Evolutionary conservation across 805 yeast species (phyloP).

Genomic region (Groenewaldozyma salmanticensis): DNA sequence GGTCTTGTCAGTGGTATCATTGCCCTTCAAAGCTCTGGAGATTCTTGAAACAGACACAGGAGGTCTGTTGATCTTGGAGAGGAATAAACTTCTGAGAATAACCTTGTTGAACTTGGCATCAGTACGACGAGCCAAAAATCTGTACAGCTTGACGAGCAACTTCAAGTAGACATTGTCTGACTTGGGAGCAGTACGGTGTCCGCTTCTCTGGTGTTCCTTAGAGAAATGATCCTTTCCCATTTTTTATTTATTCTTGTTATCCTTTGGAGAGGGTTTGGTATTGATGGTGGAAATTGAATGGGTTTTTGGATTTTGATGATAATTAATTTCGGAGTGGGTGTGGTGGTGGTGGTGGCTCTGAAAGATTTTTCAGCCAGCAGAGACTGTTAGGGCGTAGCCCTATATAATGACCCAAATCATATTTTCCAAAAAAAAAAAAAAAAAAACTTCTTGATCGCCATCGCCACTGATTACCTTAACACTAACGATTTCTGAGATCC

Average conservation of each 20-base stretch:
- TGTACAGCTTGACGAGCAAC: slow-evolving; percentile 94
- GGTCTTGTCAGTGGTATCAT: slow-evolving; percentile 83
- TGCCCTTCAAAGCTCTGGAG: slow-evolving; percentile 69
- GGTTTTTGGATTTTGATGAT: slow-evolving; percentile 4
- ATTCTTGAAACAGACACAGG: slow-evolving; percentile 96
- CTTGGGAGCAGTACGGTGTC: slow-evolving; percentile 99
- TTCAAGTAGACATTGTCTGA: slow-evolving; percentile 98
- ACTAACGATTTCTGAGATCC: too few species aligned
- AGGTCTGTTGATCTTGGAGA: slow-evolving; percentile 98
- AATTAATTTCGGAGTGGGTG: neutral
- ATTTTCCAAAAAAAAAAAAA: too few species aligned
- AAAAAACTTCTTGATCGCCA: too few species aligned
- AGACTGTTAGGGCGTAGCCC: neutral
- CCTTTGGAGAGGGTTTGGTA: slow-evolving; percentile 1
- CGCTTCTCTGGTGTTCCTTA: slow-evolving; percentile 91
- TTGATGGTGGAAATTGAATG: too few species aligned
- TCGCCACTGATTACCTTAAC: too few species aligned
- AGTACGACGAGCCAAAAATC: slow-evolving; percentile 99
- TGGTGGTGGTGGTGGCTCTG: too few species aligned
- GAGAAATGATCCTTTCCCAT: slow-evolving; percentile 98
- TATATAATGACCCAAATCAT: too few species aligned
- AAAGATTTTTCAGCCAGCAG: too few species aligned
- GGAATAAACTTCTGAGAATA: slow-evolving; percentile 85
- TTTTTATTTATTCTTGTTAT: slow-evolving; percentile 13
- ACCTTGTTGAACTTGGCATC: slow-evolving; percentile 97